Evolutionary conservation across 257 asterid genomes (phyloP).

Genomic region (Scutellaria baicalensis): DNA sequence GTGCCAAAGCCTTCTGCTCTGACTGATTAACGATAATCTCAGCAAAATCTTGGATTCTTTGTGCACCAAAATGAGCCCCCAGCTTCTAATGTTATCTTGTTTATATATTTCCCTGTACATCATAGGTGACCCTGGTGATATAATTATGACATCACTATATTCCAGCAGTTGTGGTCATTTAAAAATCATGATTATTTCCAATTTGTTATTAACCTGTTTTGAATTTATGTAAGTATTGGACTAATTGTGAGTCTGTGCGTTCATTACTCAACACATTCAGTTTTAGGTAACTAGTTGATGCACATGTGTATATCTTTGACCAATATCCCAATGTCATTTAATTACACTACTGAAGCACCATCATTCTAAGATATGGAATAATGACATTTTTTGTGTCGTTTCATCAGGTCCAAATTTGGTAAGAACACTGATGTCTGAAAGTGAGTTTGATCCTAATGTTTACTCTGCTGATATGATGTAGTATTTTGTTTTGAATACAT

Average conservation of each 20-base stretch:
- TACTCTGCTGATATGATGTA: not conserved
- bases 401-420: not conserved
- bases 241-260: too few species aligned
- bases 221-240: not conserved
- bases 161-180: not conserved
- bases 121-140: not conserved
- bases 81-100: not conserved
- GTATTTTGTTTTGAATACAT: not conserved
- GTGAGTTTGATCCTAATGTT: not conserved
- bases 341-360: not conserved
- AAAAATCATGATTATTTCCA: not conserved
- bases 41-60: not conserved
- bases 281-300: not conserved
- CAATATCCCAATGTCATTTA: not conserved
- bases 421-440: not conserved
- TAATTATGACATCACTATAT: not conserved
- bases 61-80: not conserved
- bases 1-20: not conserved
- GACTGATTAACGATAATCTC: not conserved
- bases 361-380: not conserved
- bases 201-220: not conserved
- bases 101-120: not conserved
- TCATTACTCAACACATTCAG: not conserved
- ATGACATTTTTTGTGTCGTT: not conserved
- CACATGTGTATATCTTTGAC: not conserved